A percentile compares a stretch with the other conserved stretches of the same genome.
Conservation (phyloP, 768 basidiomycete species). For the Pisolithus sp. region DNA sequence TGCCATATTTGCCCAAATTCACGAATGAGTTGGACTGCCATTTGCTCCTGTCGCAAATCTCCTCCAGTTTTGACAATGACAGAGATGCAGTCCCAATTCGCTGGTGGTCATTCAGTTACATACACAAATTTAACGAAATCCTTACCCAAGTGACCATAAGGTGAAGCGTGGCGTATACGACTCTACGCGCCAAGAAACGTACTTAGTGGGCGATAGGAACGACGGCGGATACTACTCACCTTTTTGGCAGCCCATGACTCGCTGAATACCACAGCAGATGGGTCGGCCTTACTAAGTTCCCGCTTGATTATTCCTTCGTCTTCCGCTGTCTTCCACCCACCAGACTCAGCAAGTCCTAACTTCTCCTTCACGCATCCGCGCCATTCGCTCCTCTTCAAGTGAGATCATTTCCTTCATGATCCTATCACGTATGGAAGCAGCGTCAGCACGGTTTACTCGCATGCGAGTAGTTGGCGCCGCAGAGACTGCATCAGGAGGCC, state of each 20-base stretch:
- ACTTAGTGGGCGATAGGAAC: constrained; percentile 1
- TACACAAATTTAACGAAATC: neutral
- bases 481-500: constrained; percentile 20
- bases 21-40: constrained; percentile 91
- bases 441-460: constrained; percentile 76
- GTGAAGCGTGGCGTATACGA: constrained; percentile 87
- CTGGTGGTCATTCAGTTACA: constrained; percentile 27
- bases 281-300: constrained; percentile 92
- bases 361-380: constrained; percentile 80
- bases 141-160: constrained; percentile 90
- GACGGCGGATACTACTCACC: constrained; percentile 33
- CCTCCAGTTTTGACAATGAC: constrained; percentile 99
- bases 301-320: constrained; percentile 91
- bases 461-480: constrained; percentile 43
- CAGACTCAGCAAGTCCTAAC: constrained; percentile 46
- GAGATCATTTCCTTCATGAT: constrained; percentile 99
- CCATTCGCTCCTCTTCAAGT: constrained; percentile 94
- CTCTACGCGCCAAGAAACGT: constrained; percentile 37
- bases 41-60: constrained; percentile 93
- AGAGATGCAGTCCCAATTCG: constrained; percentile 84
- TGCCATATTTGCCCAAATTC: constrained; percentile 94
- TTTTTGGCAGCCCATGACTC: constrained; percentile 96
- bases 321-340: constrained; percentile 62
- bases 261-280: constrained; percentile 91
- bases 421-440: constrained; percentile 82